Evolutionary conservation across 1,284 basidiomycete species (phyloP), one percentile per base, ranked within the genome.

Genomic region (Ustilago cynodontis): DNA sequence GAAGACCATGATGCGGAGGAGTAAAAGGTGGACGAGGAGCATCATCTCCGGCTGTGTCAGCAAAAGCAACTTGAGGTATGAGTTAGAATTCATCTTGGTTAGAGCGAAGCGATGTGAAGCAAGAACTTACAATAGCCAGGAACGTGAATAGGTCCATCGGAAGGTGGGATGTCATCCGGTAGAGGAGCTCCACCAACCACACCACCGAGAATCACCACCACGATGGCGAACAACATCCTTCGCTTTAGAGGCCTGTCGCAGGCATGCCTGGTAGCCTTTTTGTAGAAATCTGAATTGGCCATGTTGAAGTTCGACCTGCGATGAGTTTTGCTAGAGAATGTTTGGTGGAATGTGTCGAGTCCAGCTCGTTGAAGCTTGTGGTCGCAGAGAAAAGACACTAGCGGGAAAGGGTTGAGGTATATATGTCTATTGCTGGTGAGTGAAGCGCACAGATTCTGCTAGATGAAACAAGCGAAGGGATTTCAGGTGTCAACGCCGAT

Each of bases 151-250:
- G 24, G 24, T 49, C 24, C 14, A 37, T 14, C 35, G 14, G 14
- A 11, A 10, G 24, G n/a, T n/a, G n/a, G 22, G 14, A 28, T 13
- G 24, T 49, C 6, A 26, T 9, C 47, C 4, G 47, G 24, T 7
- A 49, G 22, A 49, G 47, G 47, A 49, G 47, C 47, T 26, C 47
- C 47, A 49, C 47, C 47, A 18, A 49, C 47, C 16, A 65, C 41
- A 18, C 35, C 41, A 31, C 55, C 47, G 18, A 65, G 56, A 3
- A 54, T 24, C 1, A 59, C 50, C 7, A 65, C 11, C 18, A 59
- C 4, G 13, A 49, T 10, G 14, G 50, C 56, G n/a, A 51, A 58
- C 13, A 52, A 11, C 49, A 35, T 45, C 18, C 61, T 22, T 28
- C 16, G 18, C 11, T 31, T 47, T 5, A 51, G 22, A 13, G 58